Evolutionary conservation across 2,329 filamentous ascomycete genomes (phyloP), one percentile per base, ranked within the genome.

Genomic region (Elsinoe australis): DNA sequence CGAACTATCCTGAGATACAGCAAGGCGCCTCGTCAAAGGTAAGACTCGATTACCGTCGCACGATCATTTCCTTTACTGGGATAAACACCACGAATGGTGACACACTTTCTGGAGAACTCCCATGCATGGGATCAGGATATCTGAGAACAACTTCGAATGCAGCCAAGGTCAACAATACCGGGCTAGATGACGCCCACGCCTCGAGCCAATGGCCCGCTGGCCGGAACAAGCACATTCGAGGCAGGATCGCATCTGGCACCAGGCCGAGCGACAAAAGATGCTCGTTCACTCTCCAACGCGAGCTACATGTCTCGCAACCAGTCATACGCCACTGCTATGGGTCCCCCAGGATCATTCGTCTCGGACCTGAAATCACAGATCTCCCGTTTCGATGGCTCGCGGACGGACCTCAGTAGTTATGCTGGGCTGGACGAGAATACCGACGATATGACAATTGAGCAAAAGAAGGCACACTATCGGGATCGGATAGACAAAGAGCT

Each of bases 401-500:
- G 73, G 47, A 76, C 79, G 9, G 76, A 82, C 50, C 66, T 73
- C 36, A 73, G 76, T 44, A 72, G 72, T 48, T 76, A 72, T 59
- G 62, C 62, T 38, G 65, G 62, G 28, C 67, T 66, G 24, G 82
- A 83, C 48, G 82, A 86, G 55, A 79, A 81, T 47, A 77, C 79
- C 21, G 60, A 60, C 8, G 26, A 51, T 56, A 70, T 57, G 53
- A 75, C 74, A 7, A 75, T 80, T 10, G 87, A 94, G 63, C 81
- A 87, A 65, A 77, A 80, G 32, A 80, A 95, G 58, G 77, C 81
- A 17, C 73, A 79, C 45, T 75, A 95, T 53, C 82, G 84, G 59
- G 89, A 95, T 58, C 79, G 83, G 60, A 83, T 98, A 54, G 90
- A 88, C 56, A 90, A 94, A 60, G 94, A 98, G 69, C 82, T 89